Conservation (phyloP, 2,329 filamentous ascomycete species). For the Ophidiomyces ophidiicola region DNA sequence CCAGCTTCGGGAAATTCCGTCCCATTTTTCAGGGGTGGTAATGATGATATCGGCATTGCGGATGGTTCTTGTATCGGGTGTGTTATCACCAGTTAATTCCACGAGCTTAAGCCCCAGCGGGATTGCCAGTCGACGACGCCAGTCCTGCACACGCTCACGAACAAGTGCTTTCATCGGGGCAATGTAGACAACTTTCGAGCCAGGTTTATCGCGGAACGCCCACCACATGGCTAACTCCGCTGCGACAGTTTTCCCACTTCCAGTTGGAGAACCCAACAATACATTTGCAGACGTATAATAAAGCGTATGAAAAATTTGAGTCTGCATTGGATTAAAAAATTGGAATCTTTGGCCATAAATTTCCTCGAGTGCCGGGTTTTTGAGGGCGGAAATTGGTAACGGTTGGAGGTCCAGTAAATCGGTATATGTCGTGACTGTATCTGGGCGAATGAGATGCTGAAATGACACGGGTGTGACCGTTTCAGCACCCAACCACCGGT, state of each 20-base stretch:
- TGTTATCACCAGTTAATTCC: constrained; percentile 94
- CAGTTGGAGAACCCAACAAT: constrained; percentile 85
- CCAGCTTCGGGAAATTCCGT: constrained; percentile 98
- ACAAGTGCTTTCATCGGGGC: constrained; percentile 98
- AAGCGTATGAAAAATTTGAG: constrained; percentile 91
- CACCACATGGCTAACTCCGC: constrained; percentile 98
- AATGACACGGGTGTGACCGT: constrained; percentile 93
- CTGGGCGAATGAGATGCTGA: constrained; percentile 91
- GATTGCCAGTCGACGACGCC: constrained; percentile 66
- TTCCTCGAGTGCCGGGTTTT: constrained; percentile 76
- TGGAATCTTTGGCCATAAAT: constrained; percentile 82
- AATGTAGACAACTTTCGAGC: constrained; percentile 97
- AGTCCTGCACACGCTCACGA: constrained; percentile 90
- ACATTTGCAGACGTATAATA: constrained; percentile 91
- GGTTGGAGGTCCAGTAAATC: constrained; percentile 87
- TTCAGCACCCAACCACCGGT: constrained; percentile 92
- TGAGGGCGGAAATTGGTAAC: constrained; percentile 70
- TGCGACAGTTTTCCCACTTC: constrained; percentile 93
- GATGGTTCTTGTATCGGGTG: constrained; percentile 90
- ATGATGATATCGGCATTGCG: constrained; percentile 95
- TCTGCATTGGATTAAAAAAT: constrained; percentile 99
- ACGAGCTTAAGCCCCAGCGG: constrained; percentile 84
- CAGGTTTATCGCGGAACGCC: constrained; percentile 88
- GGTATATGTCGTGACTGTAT: constrained; percentile 95
- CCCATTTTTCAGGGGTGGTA: constrained; percentile 99